Conservation (phyloP, 805 yeast species). For the Wickerhamiella spandovensis region DNA sequence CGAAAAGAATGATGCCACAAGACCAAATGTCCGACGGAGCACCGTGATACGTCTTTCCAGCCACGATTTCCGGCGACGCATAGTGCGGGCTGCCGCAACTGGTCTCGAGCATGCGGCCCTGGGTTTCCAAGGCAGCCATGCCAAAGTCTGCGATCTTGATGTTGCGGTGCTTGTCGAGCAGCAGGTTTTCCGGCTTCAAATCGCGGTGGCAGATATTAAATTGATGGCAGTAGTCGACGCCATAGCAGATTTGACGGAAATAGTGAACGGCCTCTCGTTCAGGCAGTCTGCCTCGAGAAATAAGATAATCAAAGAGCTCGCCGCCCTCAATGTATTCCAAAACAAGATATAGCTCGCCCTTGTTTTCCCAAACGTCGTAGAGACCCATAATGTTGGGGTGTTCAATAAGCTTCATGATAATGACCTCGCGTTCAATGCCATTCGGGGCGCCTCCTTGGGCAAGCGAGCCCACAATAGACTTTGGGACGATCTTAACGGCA, state of each 20-base stretch:
- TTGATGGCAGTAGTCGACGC: conserved; percentile 73
- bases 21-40: conserved; percentile 98
- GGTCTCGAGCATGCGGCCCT: conserved; percentile 73
- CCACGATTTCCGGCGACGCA: conserved; percentile 95
- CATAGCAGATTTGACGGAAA: conserved; percentile 74
- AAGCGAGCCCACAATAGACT: conserved; percentile 29
- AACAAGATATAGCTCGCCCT: conserved; percentile 79
- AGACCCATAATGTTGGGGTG: conserved; percentile 89
- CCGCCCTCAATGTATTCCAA: conserved; percentile 96
- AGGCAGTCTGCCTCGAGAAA: conserved; percentile 75
- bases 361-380: conserved; percentile 97
- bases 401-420: conserved; percentile 88
- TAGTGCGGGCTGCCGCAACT: conserved; percentile 98
- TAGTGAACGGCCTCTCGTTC: conserved; percentile 84
- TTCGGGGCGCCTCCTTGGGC: conserved; percentile 38
- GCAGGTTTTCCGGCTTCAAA: conserved; percentile 66
- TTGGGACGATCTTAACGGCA: conserved; percentile 93
- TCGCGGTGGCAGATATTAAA: conserved; percentile 83
- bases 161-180: conserved; percentile 69
- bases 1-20: conserved; percentile 90
- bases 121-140: conserved; percentile 92
- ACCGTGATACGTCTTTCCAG: conserved; percentile 91
- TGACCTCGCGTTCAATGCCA: conserved; percentile 94
- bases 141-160: conserved; percentile 98
- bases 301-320: conserved; percentile 82